Conservation (phyloP, 805 yeast genomes). For the Suhomyces pyralidae region DNA sequence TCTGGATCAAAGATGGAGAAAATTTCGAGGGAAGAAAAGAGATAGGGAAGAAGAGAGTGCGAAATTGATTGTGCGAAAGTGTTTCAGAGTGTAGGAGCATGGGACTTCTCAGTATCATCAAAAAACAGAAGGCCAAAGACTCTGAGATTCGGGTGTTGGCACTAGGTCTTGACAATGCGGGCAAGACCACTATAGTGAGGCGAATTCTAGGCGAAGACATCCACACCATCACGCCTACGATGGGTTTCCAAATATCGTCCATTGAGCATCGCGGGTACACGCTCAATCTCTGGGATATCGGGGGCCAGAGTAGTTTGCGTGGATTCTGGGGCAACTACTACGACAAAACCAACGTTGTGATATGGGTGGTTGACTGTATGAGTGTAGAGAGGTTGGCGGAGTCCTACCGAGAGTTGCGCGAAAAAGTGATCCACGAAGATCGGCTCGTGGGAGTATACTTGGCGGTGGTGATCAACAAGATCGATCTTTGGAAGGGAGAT, state of each 20-base stretch:
- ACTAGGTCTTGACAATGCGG: constrained; percentile 87
- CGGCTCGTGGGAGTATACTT: constrained; percentile 66
- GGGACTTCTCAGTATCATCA: constrained; percentile 79
- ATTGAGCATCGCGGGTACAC: constrained; percentile 41
- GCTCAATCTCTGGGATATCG: constrained; percentile 81
- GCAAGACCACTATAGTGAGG: constrained; percentile 82
- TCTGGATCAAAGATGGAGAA: neutral
- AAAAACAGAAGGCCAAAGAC: constrained; percentile 80
- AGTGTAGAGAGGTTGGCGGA: constrained; percentile 62
- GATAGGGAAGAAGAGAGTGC: neutral
- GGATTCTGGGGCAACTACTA: constrained; percentile 76
- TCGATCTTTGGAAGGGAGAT: constrained; percentile 48
- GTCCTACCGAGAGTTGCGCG: constrained; percentile 60
- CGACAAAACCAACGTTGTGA: constrained; percentile 67
- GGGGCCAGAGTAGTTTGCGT: constrained; percentile 52
- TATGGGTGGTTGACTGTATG: constrained; percentile 83
- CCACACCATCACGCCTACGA: constrained; percentile 71
- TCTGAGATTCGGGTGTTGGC: constrained; percentile 70
- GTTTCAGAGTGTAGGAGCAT: constrained; percentile 29
- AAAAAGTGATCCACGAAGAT: constrained; percentile 61
- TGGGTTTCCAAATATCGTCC: constrained; percentile 83
- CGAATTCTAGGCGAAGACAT: constrained; percentile 50
- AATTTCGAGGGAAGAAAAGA: neutral
- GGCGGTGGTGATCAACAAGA: constrained; percentile 70
- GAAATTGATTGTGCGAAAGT: neutral